Conservation (phyloP, 192 early-diverging fungal species). For the Coemansia sp. region DNA sequence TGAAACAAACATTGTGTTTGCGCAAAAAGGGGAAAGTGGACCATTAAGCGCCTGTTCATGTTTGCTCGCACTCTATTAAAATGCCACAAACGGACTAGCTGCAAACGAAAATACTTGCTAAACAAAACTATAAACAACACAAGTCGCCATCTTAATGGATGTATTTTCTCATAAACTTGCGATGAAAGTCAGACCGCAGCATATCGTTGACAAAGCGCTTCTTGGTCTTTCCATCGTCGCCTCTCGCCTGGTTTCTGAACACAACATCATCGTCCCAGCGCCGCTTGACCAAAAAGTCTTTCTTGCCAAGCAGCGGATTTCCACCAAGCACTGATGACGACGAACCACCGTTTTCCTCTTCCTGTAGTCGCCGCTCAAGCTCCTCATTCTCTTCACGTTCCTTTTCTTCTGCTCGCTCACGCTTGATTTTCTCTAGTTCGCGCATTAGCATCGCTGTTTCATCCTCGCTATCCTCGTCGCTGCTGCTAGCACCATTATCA, state of each 20-base stretch:
- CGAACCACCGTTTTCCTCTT: conserved; percentile 60
- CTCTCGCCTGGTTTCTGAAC: conserved; percentile 94
- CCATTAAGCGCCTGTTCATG: background rate
- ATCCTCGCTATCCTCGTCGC: conserved; percentile 77
- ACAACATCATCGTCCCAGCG: conserved; percentile 99
- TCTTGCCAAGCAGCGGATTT: conserved; percentile 78
- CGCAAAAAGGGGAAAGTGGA: background rate
- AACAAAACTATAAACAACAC: background rate
- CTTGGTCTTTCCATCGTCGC: conserved; percentile 81
- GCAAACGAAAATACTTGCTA: background rate
- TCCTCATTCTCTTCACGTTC: conserved; percentile 61
- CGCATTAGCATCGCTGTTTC: conserved; percentile 81
- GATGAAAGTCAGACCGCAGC: conserved; percentile 93
- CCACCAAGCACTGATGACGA: conserved; percentile 60
- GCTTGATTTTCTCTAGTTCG: conserved; percentile 91
- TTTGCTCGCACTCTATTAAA: too few relatives aligned
- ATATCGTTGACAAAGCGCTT: conserved; percentile 98
- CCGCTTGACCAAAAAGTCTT: conserved; percentile 83
- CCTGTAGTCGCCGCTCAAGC: conserved; percentile 54
- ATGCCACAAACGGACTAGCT: too few relatives aligned
- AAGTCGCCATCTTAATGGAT: conserved; percentile 56
- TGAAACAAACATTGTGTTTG: background rate
- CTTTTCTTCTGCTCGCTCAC: conserved; percentile 89
- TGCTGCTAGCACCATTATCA: conserved; percentile 21
- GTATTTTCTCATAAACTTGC: conserved; percentile 94